A percentile compares a stretch with the other conserved stretches of the same genome.
Evolutionary conservation across 169 alveolate genomes (phyloP).

Genomic region (Pseudocohnilembus persalinus): DNA sequence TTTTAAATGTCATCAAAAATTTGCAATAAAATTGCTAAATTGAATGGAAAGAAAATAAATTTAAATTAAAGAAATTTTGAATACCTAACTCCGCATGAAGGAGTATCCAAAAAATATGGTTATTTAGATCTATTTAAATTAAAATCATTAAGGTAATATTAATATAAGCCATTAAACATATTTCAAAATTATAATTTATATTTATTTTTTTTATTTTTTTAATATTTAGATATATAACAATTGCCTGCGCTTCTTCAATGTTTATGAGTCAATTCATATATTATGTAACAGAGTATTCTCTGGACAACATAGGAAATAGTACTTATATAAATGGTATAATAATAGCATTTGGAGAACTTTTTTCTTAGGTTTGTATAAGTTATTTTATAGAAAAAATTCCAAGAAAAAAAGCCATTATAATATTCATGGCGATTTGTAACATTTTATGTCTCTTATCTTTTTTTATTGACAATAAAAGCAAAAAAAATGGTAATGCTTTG

Average conservation of each 20-base stretch:
- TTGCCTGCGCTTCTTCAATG: slow-evolving; percentile 6
- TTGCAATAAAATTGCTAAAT: not conserved
- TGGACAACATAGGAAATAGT: slow-evolving; percentile 4
- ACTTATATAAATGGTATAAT: slow-evolving; percentile 8
- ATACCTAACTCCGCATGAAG: no score
- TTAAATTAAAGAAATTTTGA: no score
- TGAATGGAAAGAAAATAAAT: not conserved
- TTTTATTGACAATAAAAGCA: not conserved
- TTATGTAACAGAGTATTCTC: slow-evolving; percentile 14
- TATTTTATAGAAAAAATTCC: not conserved
- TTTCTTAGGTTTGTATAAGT: not conserved
- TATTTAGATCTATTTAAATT: no score
- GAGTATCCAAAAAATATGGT: not conserved
- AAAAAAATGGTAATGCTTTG: no score
- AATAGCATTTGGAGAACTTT: slow-evolving; percentile 5
- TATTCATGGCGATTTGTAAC: not conserved
- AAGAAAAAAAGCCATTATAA: slow-evolving; percentile 8
- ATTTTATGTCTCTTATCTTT: not conserved
- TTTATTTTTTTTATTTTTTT: no score
- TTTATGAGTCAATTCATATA: not conserved
- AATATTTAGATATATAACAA: not conserved
- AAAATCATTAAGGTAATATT: not conserved
- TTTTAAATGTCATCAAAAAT: not conserved
- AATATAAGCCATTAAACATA: not conserved
- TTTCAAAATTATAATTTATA: no score